These are phyloP conservation scores for Clavariopsis aquatica DNA, from an alignment of 495 filamentous ascomycete species.

Conservation along the genomic window DNA sequence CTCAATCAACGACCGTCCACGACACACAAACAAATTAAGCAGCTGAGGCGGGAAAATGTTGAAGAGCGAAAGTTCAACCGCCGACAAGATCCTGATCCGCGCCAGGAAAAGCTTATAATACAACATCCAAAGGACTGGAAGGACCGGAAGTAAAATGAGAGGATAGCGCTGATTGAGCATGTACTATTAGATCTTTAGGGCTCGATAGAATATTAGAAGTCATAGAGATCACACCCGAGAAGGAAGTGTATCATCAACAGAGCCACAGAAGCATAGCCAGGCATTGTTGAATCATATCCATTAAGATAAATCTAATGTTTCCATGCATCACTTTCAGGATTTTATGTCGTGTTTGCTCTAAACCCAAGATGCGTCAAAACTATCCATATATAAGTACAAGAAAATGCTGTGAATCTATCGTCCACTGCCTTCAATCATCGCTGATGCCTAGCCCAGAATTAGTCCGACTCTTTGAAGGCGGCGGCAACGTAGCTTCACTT, in stretches of 20 bases:
- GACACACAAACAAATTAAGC: constrained; percentile 13
- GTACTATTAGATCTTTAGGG: background rate
- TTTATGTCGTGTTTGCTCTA: background rate
- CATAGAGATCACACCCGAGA: background rate
- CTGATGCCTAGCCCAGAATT: constrained; percentile 26
- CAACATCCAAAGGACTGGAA: constrained; percentile 9
- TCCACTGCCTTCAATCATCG: background rate
- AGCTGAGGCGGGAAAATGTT: constrained; percentile 9
- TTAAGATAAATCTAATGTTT: constrained; percentile 8
- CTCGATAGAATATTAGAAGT: background rate
- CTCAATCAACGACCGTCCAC: background rate
- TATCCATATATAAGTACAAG: constrained; percentile 31
- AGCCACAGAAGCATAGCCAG: background rate
- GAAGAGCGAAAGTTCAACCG: background rate
- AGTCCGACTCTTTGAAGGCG: constrained; percentile 21
- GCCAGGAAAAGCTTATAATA: constrained; percentile 4
- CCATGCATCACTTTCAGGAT: background rate
- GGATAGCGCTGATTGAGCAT: background rate
- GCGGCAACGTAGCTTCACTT: constrained; percentile 22
- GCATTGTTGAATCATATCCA: constrained; percentile 9
- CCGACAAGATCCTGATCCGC: background rate
- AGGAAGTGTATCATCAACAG: background rate
- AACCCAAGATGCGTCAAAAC: constrained; percentile 10
- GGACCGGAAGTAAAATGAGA: background rate
- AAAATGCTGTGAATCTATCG: background rate